Base-by-base conservation (phyloP, 208 protist genomes). In the Leishmania guyanensis region DNA sequence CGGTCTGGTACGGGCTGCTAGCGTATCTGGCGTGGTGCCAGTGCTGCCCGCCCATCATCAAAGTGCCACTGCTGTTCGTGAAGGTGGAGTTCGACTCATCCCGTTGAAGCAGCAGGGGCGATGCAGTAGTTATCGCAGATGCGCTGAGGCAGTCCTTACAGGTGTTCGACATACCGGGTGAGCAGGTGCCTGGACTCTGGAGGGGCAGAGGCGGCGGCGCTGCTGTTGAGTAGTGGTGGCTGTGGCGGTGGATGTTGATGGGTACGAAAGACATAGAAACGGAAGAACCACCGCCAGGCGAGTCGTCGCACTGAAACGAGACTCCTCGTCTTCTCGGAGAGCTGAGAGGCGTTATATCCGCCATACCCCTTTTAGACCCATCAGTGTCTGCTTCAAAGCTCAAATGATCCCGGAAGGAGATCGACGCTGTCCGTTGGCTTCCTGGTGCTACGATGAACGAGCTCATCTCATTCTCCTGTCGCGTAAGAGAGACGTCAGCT, bases 351-450 rank as follows among this genome's bases (percentile, higher is more conserved):
- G 9, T 22, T 22, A 36, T 43, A 12, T 43, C 29, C 4, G 20
- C 29, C 12, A 26, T 5, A 29, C n/a, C 46, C 43, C 17, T 29
- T 5, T 9, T 33, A 43, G 29, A 16, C n/a, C 39, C 17, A 29
- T 0, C 26, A 43, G 33, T 56, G 22, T 70, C 75, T 17, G n/a
- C 50, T 22, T 51, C 84, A 43, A 82, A 88, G 77, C 74, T 77
- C 53, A 82, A 80, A 53, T 82, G 77, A 5, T 77, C 80, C 50
- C 51, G 80, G 10, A 77, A 78, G 33, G 75, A 83, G 3, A 26
- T 53, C 16, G 62, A 39, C 0, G 53, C 46, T 39, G 50, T 16
- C 12, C 79, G 80, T 2, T 20, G 43, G 65, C 65, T 68, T 39
- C 46, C 9, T 3, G 51, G 9, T 0, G 39, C 20, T 20, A 62